A percentile compares a stretch with the other conserved stretches of the same genome.
These are phyloP conservation scores for Nakazawaea holstii DNA, from an alignment of 805 yeast genomes.

Conservation along the genomic window DNA sequence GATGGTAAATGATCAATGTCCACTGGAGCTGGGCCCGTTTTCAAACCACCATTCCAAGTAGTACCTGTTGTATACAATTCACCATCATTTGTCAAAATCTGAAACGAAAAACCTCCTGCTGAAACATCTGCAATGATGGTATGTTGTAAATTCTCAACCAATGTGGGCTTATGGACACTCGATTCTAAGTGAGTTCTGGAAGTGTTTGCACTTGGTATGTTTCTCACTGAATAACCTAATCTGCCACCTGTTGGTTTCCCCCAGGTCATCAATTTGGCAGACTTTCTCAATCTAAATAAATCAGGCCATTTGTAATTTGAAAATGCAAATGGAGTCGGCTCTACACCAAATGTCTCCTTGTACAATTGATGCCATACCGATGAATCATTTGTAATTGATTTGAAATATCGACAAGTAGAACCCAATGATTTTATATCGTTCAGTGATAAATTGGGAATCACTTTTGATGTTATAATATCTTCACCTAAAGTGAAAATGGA, in stretches of 20 bases:
- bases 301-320: conserved; percentile 44
- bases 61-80: conserved; percentile 49
- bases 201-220: conserved; percentile 21
- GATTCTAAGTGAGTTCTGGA: conserved; percentile 16
- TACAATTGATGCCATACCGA: conserved; percentile 40
- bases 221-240: conserved; percentile 34
- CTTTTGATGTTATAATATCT: conserved; percentile 33
- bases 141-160: conserved; percentile 29
- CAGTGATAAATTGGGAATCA: conserved; percentile 28
- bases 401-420: conserved; percentile 31
- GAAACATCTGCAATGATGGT: conserved; percentile 39
- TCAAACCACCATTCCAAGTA: conserved; percentile 33
- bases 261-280: conserved; percentile 46
- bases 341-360: conserved; percentile 37
- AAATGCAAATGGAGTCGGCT: conserved; percentile 35
- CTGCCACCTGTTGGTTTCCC: conserved; percentile 38
- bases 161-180: conserved; percentile 33
- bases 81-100: conserved; percentile 52
- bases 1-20: conserved; percentile 23
- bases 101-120: conserved; percentile 64
- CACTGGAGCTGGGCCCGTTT: conserved; percentile 35
- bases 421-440: conserved; percentile 36
- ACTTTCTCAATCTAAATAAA: conserved; percentile 33
- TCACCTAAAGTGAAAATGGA: conserved; percentile 26
- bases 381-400: conserved; percentile 30